A percentile compares a stretch with the other conserved stretches of the same genome.
phyloP scores from a whole-genome alignment of 768 basidiomycete genomes.

The Symmetrospora coprosmae region DNA sequence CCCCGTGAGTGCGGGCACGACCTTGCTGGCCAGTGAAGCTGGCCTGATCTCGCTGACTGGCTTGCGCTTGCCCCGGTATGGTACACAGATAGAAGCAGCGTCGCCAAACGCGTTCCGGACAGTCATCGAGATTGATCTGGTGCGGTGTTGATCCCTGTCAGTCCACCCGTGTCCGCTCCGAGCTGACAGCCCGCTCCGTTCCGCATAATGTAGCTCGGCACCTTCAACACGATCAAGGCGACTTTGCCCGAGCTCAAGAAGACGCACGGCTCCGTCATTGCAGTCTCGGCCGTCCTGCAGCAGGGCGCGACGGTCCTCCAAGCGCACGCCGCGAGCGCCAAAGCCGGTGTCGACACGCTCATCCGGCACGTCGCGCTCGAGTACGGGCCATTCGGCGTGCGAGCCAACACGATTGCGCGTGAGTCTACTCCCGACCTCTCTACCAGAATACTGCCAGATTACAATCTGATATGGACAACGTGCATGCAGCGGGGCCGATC shows the following conservation, averaged over 20 bases:
- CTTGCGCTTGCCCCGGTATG: neutral
- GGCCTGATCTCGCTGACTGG: neutral
- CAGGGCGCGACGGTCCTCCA: conserved; percentile 69
- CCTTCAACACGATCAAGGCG: conserved; percentile 87
- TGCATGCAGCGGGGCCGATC: conserved; percentile 72
- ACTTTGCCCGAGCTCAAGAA: conserved; percentile 60
- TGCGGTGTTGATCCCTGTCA: conserved; percentile 37
- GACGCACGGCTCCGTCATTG: conserved; percentile 66
- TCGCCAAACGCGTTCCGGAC: conserved; percentile 84
- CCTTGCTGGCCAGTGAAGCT: neutral
- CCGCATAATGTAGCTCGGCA: conserved; percentile 53
- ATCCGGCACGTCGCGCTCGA: conserved; percentile 76
- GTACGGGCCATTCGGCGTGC: conserved; percentile 85
- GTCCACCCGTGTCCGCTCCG: conserved; percentile 29
- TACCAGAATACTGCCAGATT: neutral
- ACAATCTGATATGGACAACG: conserved; percentile 38
- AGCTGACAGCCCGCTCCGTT: neutral
- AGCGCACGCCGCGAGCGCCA: conserved; percentile 85
- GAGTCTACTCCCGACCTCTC: conserved; percentile 21
- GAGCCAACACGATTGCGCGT: conserved; percentile 48
- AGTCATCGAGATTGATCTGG: conserved; percentile 85
- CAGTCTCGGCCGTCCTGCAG: conserved; percentile 79
- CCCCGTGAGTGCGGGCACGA: conserved; percentile 46
- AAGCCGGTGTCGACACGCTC: conserved; percentile 82
- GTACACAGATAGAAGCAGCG: conserved; percentile 43